Base-by-base conservation (phyloP, 1,139 yeast species). In the Sugiyamaella pinicola region DNA sequence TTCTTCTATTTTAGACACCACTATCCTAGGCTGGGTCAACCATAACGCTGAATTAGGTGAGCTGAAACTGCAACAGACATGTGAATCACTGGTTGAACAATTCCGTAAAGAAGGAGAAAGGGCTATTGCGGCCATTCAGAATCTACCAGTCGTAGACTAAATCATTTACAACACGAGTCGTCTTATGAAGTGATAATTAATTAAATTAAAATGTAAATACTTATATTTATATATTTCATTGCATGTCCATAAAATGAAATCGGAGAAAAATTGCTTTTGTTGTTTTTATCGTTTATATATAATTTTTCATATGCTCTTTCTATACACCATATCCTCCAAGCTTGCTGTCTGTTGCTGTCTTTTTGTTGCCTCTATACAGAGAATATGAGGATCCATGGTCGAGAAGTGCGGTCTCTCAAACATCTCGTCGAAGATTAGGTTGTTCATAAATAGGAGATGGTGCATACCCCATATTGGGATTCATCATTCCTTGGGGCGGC, bases 1-100 rank as follows among this genome's bases (percentile, higher is more conserved):
- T 0, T 83, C 78, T 33, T 79, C 78, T 15, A 91, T 86, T 62
- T 74, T 85, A 61, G 75, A 79, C 24, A 81, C 85, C 85, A 82
- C 88, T 0, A 79, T 89, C 15, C 76, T 76, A 49, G 81, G 85
- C 56, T 89, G 96, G 96, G 70, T 87, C 18, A 67, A 66, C 44
- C 74, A 77, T 59, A 77, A 80, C 62, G 67, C 71, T 3, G 65
- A 62, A 18, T 55, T 57, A 39, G 61, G 69, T 2, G 72, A 70
- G 41, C 58, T 58, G 9, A 65, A 64, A 26, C 52, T 74, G 17
- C 53, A 58, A n/a, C 63, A 61, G 21, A 65, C 64, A 31, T 73
- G 74, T 52, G 64, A 69, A 17, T 54, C 58, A 29, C 62, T 74
- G 53, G 59, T 74, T n/a, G 58, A 55, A 13, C 49, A 58, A 47